Evolutionary conservation across 257 asterid species (phyloP).

Genomic region (Orobanche coerulescens): DNA sequence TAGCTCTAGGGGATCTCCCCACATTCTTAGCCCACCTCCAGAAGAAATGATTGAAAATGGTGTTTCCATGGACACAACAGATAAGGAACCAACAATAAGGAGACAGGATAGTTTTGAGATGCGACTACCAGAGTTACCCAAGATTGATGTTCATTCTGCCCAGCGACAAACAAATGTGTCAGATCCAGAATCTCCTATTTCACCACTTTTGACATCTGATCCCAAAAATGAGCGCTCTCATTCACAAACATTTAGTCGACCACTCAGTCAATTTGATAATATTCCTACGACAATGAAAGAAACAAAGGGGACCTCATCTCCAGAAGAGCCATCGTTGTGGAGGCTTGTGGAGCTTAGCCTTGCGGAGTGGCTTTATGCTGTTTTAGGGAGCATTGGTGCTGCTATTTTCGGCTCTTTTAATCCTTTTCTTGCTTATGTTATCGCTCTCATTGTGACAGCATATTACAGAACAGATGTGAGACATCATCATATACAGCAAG

Average conservation of each 20-base stretch:
- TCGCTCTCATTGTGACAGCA: slow-evolving; percentile 74
- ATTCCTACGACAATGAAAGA: slow-evolving; percentile 38
- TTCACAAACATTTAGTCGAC: slow-evolving; percentile 95
- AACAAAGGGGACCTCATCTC: slow-evolving; percentile 41
- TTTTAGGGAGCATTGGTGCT: slow-evolving; percentile 94
- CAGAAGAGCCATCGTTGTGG: slow-evolving; percentile 78
- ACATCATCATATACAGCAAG: slow-evolving; percentile 45
- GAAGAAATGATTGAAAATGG: slow-evolving; percentile 91
- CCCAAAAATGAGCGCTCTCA: slow-evolving; percentile 96
- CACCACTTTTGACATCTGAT: slow-evolving; percentile 98
- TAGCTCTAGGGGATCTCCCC: slow-evolving; percentile 76
- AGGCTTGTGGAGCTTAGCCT: slow-evolving; percentile 97
- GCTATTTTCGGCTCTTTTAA: slow-evolving; percentile 94
- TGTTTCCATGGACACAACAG: slow-evolving; percentile 35
- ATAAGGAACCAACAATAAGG: slow-evolving; percentile 85
- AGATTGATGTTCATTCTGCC: slow-evolving; percentile 80
- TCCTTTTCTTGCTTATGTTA: slow-evolving; percentile 92
- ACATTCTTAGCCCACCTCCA: slow-evolving; percentile 72
- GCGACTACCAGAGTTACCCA: slow-evolving; percentile 91
- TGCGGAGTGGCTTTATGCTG: slow-evolving; percentile 99
- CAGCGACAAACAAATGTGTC: slow-evolving; percentile 63
- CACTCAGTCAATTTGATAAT: slow-evolving; percentile 56
- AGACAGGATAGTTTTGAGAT: slow-evolving; percentile 98
- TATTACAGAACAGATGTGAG: slow-evolving; percentile 57
- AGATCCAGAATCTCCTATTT: slow-evolving; percentile 97